Evolutionary conservation across 306 rosid genomes (phyloP).

Genomic region (Castanea mollissima): DNA sequence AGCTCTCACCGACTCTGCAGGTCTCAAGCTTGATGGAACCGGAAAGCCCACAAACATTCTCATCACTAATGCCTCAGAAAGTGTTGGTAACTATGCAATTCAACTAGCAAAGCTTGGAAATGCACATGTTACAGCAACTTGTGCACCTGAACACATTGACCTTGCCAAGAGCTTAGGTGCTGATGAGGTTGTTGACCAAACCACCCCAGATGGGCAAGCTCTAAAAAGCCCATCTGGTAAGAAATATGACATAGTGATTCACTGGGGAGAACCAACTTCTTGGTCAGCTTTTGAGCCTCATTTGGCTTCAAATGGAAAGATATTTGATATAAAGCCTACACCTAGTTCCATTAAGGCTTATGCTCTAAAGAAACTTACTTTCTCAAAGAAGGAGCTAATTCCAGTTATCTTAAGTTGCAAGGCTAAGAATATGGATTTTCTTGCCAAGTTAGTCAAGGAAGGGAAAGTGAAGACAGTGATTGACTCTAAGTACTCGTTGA

Average conservation of each 20-base stretch:
- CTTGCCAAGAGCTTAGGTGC: constrained; percentile 64
- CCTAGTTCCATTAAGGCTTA: constrained; percentile 14
- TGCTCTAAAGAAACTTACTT: constrained; percentile 48
- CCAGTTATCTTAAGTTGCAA: constrained; percentile 28
- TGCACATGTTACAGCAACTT: constrained; percentile 62
- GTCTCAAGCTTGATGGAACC: constrained; percentile 63
- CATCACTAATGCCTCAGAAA: constrained; percentile 59
- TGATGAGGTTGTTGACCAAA: constrained; percentile 75
- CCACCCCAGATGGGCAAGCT: constrained; percentile 54
- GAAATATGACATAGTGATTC: constrained; percentile 58
- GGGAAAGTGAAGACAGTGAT: constrained; percentile 55
- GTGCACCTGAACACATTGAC: constrained; percentile 62
- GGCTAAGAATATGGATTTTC: constrained; percentile 46
- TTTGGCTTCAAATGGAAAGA: constrained; percentile 45
- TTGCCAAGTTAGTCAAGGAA: constrained; percentile 48
- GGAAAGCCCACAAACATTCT: constrained; percentile 48
- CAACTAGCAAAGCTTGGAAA: constrained; percentile 70
- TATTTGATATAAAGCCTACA: constrained; percentile 53
- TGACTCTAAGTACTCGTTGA: constrained; percentile 51
- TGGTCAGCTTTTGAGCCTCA: constrained; percentile 63
- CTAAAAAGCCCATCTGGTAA: constrained; percentile 60
- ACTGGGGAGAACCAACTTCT: constrained; percentile 50
- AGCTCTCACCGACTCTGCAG: constrained; percentile 54
- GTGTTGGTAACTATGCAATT: constrained; percentile 60
- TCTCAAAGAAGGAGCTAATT: constrained; percentile 57